These are phyloP conservation scores for Pilatotrama ljubarskyi DNA, from an alignment of 768 basidiomycete genomes.

Conservation along the genomic window DNA sequence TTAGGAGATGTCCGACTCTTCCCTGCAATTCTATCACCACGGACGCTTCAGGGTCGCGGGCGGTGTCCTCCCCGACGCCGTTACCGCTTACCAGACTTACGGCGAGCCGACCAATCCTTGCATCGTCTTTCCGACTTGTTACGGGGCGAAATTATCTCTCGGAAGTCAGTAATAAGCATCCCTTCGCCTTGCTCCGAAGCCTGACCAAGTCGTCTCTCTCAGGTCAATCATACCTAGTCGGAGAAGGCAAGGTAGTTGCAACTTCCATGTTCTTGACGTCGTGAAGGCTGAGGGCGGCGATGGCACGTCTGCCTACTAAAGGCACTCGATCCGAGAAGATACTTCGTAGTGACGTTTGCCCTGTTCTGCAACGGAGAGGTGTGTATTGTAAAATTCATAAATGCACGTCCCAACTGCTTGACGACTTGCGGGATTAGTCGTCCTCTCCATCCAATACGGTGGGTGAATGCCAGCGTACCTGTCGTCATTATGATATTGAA, in stretches of 20 bases:
- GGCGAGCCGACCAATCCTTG: constrained; percentile 28
- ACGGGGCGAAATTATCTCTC: constrained; percentile 26
- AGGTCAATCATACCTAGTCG: constrained; percentile 28
- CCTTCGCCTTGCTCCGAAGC: background rate
- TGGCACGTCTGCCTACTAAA: constrained; percentile 5
- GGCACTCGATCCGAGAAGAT: constrained; percentile 29
- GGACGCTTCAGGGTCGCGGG: constrained; percentile 26
- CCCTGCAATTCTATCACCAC: constrained; percentile 27
- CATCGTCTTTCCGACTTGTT: constrained; percentile 31
- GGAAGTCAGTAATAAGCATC: constrained; percentile 8
- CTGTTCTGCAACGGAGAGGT: constrained; percentile 35
- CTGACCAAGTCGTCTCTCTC: background rate
- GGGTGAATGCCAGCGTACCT: background rate
- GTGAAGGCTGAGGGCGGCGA: background rate
- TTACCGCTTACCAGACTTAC: constrained; percentile 30
- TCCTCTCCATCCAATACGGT: constrained; percentile 34
- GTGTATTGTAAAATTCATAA: background rate
- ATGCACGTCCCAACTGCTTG: background rate
- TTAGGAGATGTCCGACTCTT: background rate
- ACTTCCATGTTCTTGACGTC: background rate
- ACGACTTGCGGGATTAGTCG: constrained; percentile 16
- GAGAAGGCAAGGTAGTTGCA: constrained; percentile 21
- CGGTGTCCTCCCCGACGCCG: constrained; percentile 27
- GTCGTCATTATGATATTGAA: background rate
- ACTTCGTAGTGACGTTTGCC: constrained; percentile 32